Percentiles rank a stretch among this genome's conserved stretches.
These are phyloP conservation scores for Colletotrichum shisoi DNA, from an alignment of 2,329 filamentous ascomycete species.

Conservation along the genomic window DNA sequence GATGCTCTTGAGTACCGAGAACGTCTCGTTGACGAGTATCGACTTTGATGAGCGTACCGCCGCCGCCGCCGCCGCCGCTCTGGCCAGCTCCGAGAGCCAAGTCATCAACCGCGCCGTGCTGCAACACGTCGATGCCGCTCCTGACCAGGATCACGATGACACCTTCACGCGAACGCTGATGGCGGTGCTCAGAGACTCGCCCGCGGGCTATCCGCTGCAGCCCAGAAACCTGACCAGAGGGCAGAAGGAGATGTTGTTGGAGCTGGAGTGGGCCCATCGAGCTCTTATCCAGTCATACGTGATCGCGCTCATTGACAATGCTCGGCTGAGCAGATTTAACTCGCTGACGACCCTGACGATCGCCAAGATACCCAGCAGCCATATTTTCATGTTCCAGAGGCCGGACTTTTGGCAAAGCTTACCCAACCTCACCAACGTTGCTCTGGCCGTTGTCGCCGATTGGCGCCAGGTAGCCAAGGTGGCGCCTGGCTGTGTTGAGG, in stretches of 20 bases:
- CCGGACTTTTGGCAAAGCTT: constrained; percentile 69
- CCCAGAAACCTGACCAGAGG: constrained; percentile 65
- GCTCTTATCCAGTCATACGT: constrained; percentile 74
- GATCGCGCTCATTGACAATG: constrained; percentile 69
- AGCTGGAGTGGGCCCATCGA: constrained; percentile 73
- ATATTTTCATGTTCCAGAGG: constrained; percentile 64
- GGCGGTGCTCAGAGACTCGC: constrained; percentile 27
- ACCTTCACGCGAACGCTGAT: constrained; percentile 37
- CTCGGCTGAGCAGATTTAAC: constrained; percentile 55
- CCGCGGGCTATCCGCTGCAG: constrained; percentile 52
- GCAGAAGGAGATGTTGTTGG: constrained; percentile 74
- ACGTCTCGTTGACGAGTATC: constrained; percentile 44
- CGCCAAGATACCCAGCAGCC: constrained; percentile 69
- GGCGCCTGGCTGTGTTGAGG: constrained; percentile 59
- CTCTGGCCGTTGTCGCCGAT: constrained; percentile 69
- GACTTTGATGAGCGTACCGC: constrained; percentile 48
- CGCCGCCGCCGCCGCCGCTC: background rate
- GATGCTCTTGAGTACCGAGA: constrained; percentile 50
- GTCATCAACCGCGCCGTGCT: constrained; percentile 34
- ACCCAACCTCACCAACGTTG: constrained; percentile 61
- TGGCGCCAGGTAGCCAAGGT: constrained; percentile 68
- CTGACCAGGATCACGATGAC: constrained; percentile 4
- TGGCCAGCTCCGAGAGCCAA: background rate
- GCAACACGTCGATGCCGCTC: background rate
- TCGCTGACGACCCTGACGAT: constrained; percentile 68